Evolutionary conservation across 2,329 filamentous ascomycete genomes (phyloP).

Genomic region (Beauveria rudraprayagi): DNA sequence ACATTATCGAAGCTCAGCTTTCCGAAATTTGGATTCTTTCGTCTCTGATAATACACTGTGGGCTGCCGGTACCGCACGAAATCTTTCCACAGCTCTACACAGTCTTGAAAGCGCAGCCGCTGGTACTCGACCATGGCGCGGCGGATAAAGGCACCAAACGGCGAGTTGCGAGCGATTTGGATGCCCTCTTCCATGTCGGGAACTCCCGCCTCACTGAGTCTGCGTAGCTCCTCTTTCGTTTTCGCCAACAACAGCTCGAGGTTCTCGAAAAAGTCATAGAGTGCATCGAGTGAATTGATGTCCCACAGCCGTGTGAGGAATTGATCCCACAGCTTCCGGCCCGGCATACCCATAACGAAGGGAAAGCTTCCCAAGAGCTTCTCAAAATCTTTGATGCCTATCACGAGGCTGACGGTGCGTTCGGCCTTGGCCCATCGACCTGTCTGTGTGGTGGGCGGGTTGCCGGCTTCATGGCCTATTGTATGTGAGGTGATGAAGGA

Average conservation of each 20-base stretch:
- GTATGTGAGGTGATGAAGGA: slow-evolving; percentile 71
- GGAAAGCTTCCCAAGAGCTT: slow-evolving; percentile 44
- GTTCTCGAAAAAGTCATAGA: slow-evolving; percentile 67
- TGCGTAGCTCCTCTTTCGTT: slow-evolving; percentile 51
- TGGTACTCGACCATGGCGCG: slow-evolving; percentile 72
- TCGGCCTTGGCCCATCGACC: slow-evolving; percentile 41
- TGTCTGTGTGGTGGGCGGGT: slow-evolving; percentile 19
- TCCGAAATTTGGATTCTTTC: slow-evolving; percentile 52
- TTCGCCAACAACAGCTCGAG: slow-evolving; percentile 52
- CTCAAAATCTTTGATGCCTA: slow-evolving; percentile 52
- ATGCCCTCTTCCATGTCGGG: slow-evolving; percentile 39
- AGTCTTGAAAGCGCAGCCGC: slow-evolving; percentile 71
- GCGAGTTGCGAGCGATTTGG: slow-evolving; percentile 63
- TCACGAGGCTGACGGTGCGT: slow-evolving; percentile 42
- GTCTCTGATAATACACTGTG: slow-evolving; percentile 58
- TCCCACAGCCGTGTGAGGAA: slow-evolving; percentile 77
- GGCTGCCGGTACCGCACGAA: slow-evolving; percentile 76
- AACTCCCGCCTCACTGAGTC: slow-evolving; percentile 38
- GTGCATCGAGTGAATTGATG: slow-evolving; percentile 70
- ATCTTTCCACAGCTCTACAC: slow-evolving; percentile 68
- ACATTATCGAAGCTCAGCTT: slow-evolving; percentile 51
- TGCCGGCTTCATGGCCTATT: slow-evolving; percentile 38
- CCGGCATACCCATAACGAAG: slow-evolving; percentile 53
- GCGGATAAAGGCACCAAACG: slow-evolving; percentile 73
- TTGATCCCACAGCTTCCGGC: slow-evolving; percentile 77